Conservation (phyloP, 495 filamentous ascomycete species). For the Chaetomidium leptoderma region DNA sequence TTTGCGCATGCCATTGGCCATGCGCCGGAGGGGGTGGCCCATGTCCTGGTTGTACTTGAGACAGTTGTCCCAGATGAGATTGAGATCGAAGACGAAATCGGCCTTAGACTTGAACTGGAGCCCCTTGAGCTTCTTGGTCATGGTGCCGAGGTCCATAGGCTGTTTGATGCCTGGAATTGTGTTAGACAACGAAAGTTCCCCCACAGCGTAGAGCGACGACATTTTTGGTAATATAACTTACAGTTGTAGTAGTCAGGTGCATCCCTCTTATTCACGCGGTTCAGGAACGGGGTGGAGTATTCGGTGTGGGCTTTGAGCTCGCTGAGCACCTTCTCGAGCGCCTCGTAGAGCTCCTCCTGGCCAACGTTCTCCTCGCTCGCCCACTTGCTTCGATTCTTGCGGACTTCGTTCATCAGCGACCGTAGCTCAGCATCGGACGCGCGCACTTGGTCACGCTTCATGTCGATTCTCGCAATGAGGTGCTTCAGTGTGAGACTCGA, state of each 20-base stretch:
- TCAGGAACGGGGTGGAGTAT: constrained; percentile 88
- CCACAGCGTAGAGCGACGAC: too few relatives aligned
- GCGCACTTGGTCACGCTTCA: constrained; percentile 77
- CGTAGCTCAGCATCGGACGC: constrained; percentile 91
- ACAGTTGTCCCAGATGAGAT: constrained; percentile 95
- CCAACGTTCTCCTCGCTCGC: constrained; percentile 94
- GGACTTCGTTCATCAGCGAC: constrained; percentile 89
- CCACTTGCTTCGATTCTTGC: constrained; percentile 98
- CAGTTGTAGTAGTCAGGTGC: constrained; percentile 90
- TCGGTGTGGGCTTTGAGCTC: constrained; percentile 96
- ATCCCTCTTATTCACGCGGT: constrained; percentile 90
- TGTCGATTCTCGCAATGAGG: constrained; percentile 90
- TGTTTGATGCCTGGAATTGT: constrained; percentile 74
- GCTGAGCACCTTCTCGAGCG: constrained; percentile 89
- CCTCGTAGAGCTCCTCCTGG: constrained; percentile 97
- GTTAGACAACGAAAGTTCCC: constrained; percentile 23
- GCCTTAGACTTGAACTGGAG: constrained; percentile 87
- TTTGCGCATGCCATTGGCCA: constrained; percentile 93
- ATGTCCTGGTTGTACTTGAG: constrained; percentile 91
- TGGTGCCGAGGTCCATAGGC: constrained; percentile 95
- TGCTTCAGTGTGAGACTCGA: constrained; percentile 97
- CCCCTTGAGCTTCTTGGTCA: constrained; percentile 95
- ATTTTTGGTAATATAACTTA: constrained; percentile 48
- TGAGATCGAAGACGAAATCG: constrained; percentile 89
- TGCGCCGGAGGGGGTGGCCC: constrained; percentile 80